Base-by-base conservation (phyloP, 805 yeast species). In the Yamadazyma sp. region DNA sequence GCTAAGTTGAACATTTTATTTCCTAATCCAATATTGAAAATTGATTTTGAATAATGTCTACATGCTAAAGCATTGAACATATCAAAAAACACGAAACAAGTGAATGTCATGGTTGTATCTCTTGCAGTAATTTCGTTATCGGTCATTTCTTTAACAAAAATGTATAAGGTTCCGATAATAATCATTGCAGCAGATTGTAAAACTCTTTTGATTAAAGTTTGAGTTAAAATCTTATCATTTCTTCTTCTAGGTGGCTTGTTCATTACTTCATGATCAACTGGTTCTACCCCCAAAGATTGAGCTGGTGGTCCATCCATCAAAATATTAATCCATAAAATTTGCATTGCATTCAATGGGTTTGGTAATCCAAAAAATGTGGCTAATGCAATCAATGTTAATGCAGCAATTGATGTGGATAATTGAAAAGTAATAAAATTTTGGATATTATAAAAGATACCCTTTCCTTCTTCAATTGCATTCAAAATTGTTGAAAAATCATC, bases 241-340 rank as follows among this genome's bases (percentile, higher is more conserved):
- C 97, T 80, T 34, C 79, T 74, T 62, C 99, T 80, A 35, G 98
- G 98, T n/a, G 98, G 97, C 55, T 83, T 85, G 44, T 75, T 78
- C 97, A 91, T 89, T 24, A 91, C 96, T 56, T 84, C 95, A 43
- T 84, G 88, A 54, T 91, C 98, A 10, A 91, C 98, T 1, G 96
- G 95, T 62, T 91, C 98, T 21, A 93, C 98, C 40, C 98, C 98
- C 28, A 91, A 69, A 0, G 95, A 85, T 65, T 91, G 98, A 1
- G 98, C 98, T 4, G 98, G 98, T 8, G 98, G 98, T 1, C 98
- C 98, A 65, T 91, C 98, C 98, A 91, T 91, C 39, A 91, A 72
- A 44, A 91, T 93, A 58, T 91, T 91, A 57, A 91, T 91, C 97
- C 98, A 91, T 51, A 91, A 69, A 50, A 91, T 93, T 69, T 93